Percentiles rank a stretch among this genome's conserved stretches.
Evolutionary conservation across 352 stramenopile genomes (phyloP).

Genomic region (Phytophthora megakarya): DNA sequence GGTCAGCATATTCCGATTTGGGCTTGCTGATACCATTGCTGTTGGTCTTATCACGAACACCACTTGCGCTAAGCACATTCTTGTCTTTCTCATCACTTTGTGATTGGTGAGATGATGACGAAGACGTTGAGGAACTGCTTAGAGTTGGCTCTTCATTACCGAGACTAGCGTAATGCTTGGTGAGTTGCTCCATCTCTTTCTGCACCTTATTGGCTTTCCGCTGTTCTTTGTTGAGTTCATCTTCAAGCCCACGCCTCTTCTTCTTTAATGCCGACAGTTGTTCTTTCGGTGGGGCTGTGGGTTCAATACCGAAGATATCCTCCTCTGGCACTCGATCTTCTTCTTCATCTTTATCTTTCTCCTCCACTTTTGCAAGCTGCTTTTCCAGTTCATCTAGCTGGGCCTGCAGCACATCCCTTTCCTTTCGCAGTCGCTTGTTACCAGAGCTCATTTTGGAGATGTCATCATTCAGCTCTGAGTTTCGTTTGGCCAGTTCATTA

Average conservation of each 20-base stretch:
- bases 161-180: constrained; percentile 64
- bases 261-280: constrained; percentile 68
- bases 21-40: constrained; percentile 35
- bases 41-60: constrained; percentile 34
- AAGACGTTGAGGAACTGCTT: constrained; percentile 42
- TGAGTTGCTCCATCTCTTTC: constrained; percentile 87
- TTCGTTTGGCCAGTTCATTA: constrained; percentile 75
- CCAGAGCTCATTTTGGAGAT: constrained; percentile 84
- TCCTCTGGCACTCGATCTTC: constrained; percentile 72
- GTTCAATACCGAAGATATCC: constrained; percentile 81
- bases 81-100: constrained; percentile 41
- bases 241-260: constrained; percentile 73
- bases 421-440: constrained; percentile 85
- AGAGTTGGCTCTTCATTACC: constrained; percentile 43
- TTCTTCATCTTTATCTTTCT: constrained; percentile 46
- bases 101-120: constrained; percentile 46
- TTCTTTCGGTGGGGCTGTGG: constrained; percentile 53
- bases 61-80: constrained; percentile 20
- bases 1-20: constrained; percentile 54
- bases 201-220: constrained; percentile 73
- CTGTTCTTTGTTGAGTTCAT: constrained; percentile 83
- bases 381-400: constrained; percentile 76
- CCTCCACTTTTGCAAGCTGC: constrained; percentile 62
- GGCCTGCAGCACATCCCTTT: constrained; percentile 68
- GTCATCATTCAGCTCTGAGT: constrained; percentile 81